Conservation (phyloP, 257 asterid species). For the Schizonepeta tenuifolia region DNA sequence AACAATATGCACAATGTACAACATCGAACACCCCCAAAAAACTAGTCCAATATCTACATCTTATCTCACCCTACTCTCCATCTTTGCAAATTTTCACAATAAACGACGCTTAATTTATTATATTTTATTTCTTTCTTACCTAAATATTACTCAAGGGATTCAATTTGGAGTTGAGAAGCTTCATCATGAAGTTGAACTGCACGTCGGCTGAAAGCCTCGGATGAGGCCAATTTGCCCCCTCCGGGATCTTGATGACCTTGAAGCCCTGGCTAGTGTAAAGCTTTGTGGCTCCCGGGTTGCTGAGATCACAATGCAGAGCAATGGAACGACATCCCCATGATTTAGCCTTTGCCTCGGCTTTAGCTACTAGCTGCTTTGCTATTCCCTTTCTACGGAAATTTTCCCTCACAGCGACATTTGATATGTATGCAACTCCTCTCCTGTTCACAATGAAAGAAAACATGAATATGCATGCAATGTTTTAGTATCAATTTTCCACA, state of each 20-base stretch:
- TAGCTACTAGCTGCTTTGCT: constrained; percentile 66
- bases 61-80: constrained; percentile 9
- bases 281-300: constrained; percentile 67
- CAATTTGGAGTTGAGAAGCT: constrained; percentile 51
- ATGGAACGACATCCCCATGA: constrained; percentile 89
- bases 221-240: constrained; percentile 87
- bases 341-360: constrained; percentile 84
- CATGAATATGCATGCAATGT: neutral
- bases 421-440: constrained; percentile 86
- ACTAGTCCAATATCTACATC: constrained; percentile 28
- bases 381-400: constrained; percentile 75
- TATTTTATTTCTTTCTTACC: neutral
- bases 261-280: constrained; percentile 72
- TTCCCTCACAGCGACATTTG: constrained; percentile 84
- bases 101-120: neutral
- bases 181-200: constrained; percentile 83
- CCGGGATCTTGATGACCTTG: constrained; percentile 65
- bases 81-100: neutral
- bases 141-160: neutral
- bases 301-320: constrained; percentile 82
- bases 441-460: constrained; percentile 42
- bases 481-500: neutral
- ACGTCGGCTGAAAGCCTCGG: constrained; percentile 65
- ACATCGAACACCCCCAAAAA: neutral
- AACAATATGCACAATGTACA: neutral